Evolutionary conservation across 495 filamentous ascomycete species (phyloP).

Genomic region (Tuber microsphaerosporum): DNA sequence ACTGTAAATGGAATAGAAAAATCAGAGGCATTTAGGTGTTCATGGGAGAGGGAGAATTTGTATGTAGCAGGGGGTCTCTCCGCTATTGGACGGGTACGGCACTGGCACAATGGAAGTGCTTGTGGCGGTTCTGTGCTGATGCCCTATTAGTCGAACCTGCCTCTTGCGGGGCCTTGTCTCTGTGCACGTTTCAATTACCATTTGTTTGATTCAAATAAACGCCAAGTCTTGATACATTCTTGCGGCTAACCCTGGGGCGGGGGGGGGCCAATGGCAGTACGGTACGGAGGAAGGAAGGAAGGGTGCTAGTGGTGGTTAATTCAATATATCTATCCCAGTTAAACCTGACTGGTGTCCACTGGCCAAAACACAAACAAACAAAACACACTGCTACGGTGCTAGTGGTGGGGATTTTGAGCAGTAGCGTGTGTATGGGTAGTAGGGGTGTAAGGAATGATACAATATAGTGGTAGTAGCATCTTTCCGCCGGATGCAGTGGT

Average conservation of each 20-base stretch:
- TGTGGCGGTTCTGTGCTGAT: background rate
- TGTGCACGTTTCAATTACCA: background rate
- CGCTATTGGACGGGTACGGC: background rate
- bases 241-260: background rate
- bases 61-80: background rate
- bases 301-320: background rate
- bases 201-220: slow-evolving; percentile 1
- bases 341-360: too few relatives aligned
- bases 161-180: background rate
- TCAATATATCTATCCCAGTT: too few relatives aligned
- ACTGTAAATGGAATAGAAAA: background rate
- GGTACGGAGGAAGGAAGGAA: background rate
- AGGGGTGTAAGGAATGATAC: background rate
- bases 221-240: slow-evolving; percentile 2
- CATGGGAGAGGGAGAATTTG: background rate
- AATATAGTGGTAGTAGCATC: background rate
- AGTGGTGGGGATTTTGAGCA: background rate
- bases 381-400: too few relatives aligned
- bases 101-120: too few relatives aligned
- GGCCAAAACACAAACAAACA: too few relatives aligned
- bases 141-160: background rate
- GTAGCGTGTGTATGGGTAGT: background rate
- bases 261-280: too few relatives aligned
- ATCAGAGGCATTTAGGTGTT: background rate
- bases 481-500: background rate